Base-by-base conservation (phyloP, 2,329 filamentous ascomycete species). In the Fusarium luffae region DNA sequence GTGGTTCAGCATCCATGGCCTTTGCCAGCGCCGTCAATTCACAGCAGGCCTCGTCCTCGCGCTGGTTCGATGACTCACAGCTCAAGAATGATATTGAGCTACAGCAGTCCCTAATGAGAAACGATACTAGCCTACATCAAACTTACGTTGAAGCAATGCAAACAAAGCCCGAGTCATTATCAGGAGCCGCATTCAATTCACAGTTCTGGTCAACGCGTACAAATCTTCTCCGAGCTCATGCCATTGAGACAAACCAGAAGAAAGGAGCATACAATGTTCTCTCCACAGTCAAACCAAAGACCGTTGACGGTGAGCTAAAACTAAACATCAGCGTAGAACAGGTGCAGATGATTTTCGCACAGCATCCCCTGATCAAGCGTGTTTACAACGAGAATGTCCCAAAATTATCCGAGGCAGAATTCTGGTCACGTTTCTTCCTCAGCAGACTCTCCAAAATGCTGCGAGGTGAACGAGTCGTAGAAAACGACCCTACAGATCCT, bases 131-230 rank as follows among this genome's bases (percentile, higher is more conserved):
- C 13, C 85, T 99, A 42, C 89, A 92, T 72, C 89, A 92, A 77
- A 96, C 94, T 44, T 98, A 98, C 78, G 90, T 93, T 82, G 93
- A 97, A 76, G 92, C 93, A 1, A 84, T 94, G 50, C 86, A 88
- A 54, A 92, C 92, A 11, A 97, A 97, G 76, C 94, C 95, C 1
- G 92, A 95, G 10, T 90, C 92, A 4, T 91, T 98, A 66, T 91
- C 91, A 0, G 89, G 92, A 28, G 88, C 88, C 3, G 91, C 94
- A 46, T 97, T 98, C 79, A 94, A 95, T 72, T 85, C 89, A 2
- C 95, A 98, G 78, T 99, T 99, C 82, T 99, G 96, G 96, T 93
- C 93, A 2, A 93, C 93, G 3, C 88, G 97, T 47, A 88, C 94
- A 48, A 93, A 93, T 77, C 84, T 98, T 32, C 85, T 99, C 30